Percentiles rank a stretch among this genome's conserved stretches.
Conservation (phyloP, 2,329 filamentous ascomycete species). For the Colletotrichum lindemuthianum region DNA sequence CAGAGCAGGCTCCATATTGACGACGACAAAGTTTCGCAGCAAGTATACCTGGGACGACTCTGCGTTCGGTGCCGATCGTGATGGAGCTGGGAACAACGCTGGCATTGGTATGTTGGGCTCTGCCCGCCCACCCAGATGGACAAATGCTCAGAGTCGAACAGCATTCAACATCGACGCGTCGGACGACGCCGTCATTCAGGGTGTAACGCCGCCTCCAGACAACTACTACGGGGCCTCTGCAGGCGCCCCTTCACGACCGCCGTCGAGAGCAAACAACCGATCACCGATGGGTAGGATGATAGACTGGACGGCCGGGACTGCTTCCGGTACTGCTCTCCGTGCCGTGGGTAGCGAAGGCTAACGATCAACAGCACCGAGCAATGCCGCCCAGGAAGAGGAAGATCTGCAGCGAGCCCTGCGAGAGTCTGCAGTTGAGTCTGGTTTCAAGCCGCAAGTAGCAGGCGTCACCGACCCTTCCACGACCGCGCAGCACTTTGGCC, state of each 20-base stretch:
- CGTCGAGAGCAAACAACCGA: slow-evolving; percentile 66
- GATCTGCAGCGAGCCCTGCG: slow-evolving; percentile 66
- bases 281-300: slow-evolving; percentile 65
- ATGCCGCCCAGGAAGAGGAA: slow-evolving; percentile 59
- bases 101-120: slow-evolving; percentile 54
- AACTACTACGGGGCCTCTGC: slow-evolving; percentile 46
- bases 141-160: slow-evolving; percentile 38
- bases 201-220: slow-evolving; percentile 52
- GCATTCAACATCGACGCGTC: slow-evolving; percentile 67
- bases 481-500: slow-evolving; percentile 64
- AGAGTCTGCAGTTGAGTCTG: slow-evolving; percentile 60
- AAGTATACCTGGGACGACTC: slow-evolving; percentile 67
- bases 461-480: slow-evolving; percentile 55
- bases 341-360: slow-evolving; percentile 32
- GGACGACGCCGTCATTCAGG: slow-evolving; percentile 54
- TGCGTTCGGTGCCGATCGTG: slow-evolving; percentile 62
- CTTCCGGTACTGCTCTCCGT: slow-evolving; percentile 34
- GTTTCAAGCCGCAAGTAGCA: slow-evolving; percentile 57
- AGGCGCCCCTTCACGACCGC: slow-evolving; percentile 68
- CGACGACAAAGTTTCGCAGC: slow-evolving; percentile 51
- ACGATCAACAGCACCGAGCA: slow-evolving; percentile 41
- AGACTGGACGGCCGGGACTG: slow-evolving; percentile 56
- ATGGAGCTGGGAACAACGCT: slow-evolving; percentile 56
- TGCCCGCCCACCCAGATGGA: neutral
- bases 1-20: slow-evolving; percentile 12